These are phyloP conservation scores for Leccinum boreale DNA, from an alignment of 768 basidiomycete genomes.

Conservation along the genomic window DNA sequence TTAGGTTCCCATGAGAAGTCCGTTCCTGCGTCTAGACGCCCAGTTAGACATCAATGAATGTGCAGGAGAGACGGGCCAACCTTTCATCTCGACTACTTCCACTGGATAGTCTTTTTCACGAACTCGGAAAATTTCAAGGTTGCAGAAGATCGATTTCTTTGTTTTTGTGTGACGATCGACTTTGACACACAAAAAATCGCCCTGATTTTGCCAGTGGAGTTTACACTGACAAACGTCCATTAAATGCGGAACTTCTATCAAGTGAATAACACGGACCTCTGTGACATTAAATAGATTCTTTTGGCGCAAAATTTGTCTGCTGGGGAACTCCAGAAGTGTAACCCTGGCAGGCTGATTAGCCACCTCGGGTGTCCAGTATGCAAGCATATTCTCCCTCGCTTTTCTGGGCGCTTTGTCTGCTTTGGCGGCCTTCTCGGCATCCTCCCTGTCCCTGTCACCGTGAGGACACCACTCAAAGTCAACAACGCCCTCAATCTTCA, in stretches of 20 bases:
- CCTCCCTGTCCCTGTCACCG: constrained; percentile 84
- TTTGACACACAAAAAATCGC: constrained; percentile 97
- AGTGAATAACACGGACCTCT: constrained; percentile 57
- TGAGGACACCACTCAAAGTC: constrained; percentile 99
- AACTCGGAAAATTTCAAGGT: constrained; percentile 95
- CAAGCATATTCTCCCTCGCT: constrained; percentile 85
- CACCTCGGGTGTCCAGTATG: constrained; percentile 97
- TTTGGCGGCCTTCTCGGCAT: constrained; percentile 43
- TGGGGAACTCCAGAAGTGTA: constrained; percentile 87
- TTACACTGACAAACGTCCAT: constrained; percentile 65
- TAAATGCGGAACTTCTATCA: constrained; percentile 1
- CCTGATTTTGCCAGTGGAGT: constrained; percentile 97
- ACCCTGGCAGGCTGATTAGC: constrained; percentile 96
- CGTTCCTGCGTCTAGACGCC: constrained; percentile 73
- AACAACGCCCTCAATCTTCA: constrained; percentile 95
- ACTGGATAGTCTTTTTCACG: constrained; percentile 98
- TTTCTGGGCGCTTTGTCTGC: constrained; percentile 56
- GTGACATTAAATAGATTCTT: constrained; percentile 99
- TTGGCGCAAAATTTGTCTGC: constrained; percentile 76
- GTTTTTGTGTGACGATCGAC: constrained; percentile 99
- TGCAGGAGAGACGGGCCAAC: constrained; percentile 35
- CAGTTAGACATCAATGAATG: constrained; percentile 8
- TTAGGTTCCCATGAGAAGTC: constrained; percentile 99
- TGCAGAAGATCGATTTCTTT: constrained; percentile 97
- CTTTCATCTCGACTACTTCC: constrained; percentile 96